phyloP scores from a whole-genome alignment of 371 early-diverging fungal genomes.

The Syncephalastrum racemosum region DNA sequence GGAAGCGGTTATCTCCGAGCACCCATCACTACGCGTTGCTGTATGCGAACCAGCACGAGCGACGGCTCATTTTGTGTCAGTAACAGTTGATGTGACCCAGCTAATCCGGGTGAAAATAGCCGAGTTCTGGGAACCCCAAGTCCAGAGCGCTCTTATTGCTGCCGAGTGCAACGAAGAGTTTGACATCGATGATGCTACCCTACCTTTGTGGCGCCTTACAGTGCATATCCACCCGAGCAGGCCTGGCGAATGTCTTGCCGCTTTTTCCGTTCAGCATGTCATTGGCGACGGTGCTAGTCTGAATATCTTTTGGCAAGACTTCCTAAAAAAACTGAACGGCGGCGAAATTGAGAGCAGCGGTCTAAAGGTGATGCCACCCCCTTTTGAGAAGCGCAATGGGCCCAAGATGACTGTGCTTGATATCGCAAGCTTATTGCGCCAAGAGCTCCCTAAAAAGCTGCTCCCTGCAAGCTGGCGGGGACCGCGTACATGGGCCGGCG shows the following conservation, averaged over 20 bases:
- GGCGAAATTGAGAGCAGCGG: background rate
- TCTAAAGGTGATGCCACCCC: slow-evolving; percentile 8
- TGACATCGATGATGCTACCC: slow-evolving; percentile 13
- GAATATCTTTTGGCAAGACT: slow-evolving; percentile 24
- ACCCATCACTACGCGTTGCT: slow-evolving; percentile 25
- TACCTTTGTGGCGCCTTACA: slow-evolving; percentile 38
- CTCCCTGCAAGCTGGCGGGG: slow-evolving; percentile 9
- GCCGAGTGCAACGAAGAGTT: slow-evolving; percentile 22
- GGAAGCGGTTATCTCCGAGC: slow-evolving; percentile 18
- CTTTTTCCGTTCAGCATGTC: slow-evolving; percentile 26
- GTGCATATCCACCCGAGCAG: slow-evolving; percentile 13
- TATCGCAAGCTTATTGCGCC: slow-evolving; percentile 12
- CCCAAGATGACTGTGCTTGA: slow-evolving; percentile 21
- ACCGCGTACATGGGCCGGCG: no score
- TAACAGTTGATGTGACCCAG: slow-evolving; percentile 20
- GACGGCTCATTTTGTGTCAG: slow-evolving; percentile 24
- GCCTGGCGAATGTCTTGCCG: slow-evolving; percentile 14
- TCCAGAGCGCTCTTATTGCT: slow-evolving; percentile 12
- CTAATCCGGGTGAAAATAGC: slow-evolving; percentile 10
- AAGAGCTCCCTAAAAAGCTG: slow-evolving; percentile 9
- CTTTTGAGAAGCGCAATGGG: slow-evolving; percentile 24
- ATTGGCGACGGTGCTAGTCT: slow-evolving; percentile 41
- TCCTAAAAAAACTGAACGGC: slow-evolving; percentile 21
- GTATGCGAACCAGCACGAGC: slow-evolving; percentile 16
- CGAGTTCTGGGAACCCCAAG: slow-evolving; percentile 12